Base-by-base conservation (phyloP, 2,329 filamentous ascomycete genomes). In the Metarhizium guizhouense region DNA sequence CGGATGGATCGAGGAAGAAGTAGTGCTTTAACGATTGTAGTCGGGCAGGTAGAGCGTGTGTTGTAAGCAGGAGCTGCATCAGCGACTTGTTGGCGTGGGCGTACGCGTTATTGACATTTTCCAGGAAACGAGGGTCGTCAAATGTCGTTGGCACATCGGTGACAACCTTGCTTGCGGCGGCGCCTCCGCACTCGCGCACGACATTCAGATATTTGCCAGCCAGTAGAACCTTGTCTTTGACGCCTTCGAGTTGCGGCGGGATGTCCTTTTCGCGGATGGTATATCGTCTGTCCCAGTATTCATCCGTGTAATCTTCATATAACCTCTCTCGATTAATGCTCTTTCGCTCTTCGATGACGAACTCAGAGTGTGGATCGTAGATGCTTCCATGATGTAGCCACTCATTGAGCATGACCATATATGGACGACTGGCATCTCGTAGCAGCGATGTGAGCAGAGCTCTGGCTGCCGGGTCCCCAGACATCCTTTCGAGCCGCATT, bases 141-240 rank as follows among this genome's bases (percentile, higher is more conserved):
- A 99, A 96, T 5, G 90, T 94, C 51, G 83, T 83, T 1, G 94
- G 94, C n/a, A 95, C 87, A 64, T 96, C 90, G 64, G 85, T 83
- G 43, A 92, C 88, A 58, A 87, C 87, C 69, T 94, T 90, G 76
- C 88, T 94, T 56, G 96, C 86, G 70, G 97, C 92, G 49, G 97
- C 91, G 49, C 94, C 94, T 57, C 94, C 94, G 65, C 94, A 99
- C 72, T 99, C 94, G 58, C 94, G 84, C 18, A 99, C 94, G 3
- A 99, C 94, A 62, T 99, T 99, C 53, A 99, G 82, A 67, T 99
- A 99, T 70, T 99, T 99, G 43, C 94, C 94, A 18, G 94, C 94
- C 38, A 99, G 79, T 2, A 99, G 78, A 1, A 97, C 93, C 71
- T 96, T 96, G 62, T 95, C 92, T 68, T 94, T 94, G 62, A 97